These are phyloP conservation scores for Nicotiana tabacum DNA, from an alignment of 257 asterid species.

Conservation along the genomic window DNA sequence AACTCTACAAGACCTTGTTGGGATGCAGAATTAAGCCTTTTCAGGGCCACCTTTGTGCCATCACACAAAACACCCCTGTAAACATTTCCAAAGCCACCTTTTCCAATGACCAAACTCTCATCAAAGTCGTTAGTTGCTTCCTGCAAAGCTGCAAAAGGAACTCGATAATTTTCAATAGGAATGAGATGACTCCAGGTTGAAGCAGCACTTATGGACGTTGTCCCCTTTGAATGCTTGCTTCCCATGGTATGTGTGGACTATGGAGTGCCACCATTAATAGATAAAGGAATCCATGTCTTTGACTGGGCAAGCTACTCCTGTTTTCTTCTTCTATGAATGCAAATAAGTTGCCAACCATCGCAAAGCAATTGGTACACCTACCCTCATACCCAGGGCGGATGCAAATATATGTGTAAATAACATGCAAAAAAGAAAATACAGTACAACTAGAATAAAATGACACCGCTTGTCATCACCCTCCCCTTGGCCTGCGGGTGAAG, in stretches of 20 bases:
- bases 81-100: slow-evolving; percentile 14
- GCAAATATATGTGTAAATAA: no score
- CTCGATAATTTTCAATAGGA: neutral
- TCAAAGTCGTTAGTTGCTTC: neutral
- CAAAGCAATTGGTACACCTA: slow-evolving; percentile 36
- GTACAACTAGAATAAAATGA: no score
- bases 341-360: slow-evolving; percentile 25
- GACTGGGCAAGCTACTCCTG: neutral
- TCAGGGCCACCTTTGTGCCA: slow-evolving; percentile 21
- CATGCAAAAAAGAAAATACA: no score
- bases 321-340: slow-evolving; percentile 35
- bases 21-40: neutral
- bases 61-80: slow-evolving; percentile 9
- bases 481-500: no score
- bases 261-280: neutral
- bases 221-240: neutral
- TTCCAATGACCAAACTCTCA: neutral
- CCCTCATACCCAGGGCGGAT: slow-evolving; percentile 6
- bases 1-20: neutral
- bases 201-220: neutral
- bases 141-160: neutral
- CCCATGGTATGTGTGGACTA: neutral
- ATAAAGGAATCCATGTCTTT: neutral
- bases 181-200: neutral
- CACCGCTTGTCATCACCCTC: no score